These are phyloP conservation scores for Trametes coccinea DNA, from an alignment of 768 basidiomycete species.

Conservation along the genomic window DNA sequence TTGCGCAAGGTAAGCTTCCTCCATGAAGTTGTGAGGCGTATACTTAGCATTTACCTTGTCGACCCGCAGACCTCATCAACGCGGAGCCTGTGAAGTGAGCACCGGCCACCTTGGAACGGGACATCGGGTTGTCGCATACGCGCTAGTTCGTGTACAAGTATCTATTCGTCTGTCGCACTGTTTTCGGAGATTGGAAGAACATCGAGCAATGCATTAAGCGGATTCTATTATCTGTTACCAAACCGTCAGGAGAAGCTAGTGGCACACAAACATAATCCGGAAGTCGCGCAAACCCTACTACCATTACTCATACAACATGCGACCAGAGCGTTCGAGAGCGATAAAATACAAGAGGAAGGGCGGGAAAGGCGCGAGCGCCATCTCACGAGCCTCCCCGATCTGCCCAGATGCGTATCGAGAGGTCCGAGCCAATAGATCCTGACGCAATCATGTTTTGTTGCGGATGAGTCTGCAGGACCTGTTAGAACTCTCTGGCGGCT, in stretches of 20 bases:
- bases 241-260: neutral
- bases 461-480: slow-evolving; percentile 68
- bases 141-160: slow-evolving; percentile 17
- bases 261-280: neutral
- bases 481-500: neutral
- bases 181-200: slow-evolving; percentile 17
- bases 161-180: slow-evolving; percentile 21
- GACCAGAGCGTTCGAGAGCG: neutral
- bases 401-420: slow-evolving; percentile 81
- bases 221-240: neutral
- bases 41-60: neutral
- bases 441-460: slow-evolving; percentile 85
- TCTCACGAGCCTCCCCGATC: slow-evolving; percentile 40
- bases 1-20: slow-evolving; percentile 62
- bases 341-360: neutral
- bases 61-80: slow-evolving; percentile 54
- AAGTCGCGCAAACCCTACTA: slow-evolving; percentile 3
- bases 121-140: slow-evolving; percentile 6
- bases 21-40: neutral
- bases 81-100: slow-evolving; percentile 54
- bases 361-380: neutral
- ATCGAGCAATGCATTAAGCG: slow-evolving; percentile 6
- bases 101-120: neutral
- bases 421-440: slow-evolving; percentile 82
- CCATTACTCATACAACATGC: slow-evolving; percentile 11